phyloP scores from a whole-genome alignment of 169 alveolate genomes.

The Cryptosporidium meleagridis region DNA sequence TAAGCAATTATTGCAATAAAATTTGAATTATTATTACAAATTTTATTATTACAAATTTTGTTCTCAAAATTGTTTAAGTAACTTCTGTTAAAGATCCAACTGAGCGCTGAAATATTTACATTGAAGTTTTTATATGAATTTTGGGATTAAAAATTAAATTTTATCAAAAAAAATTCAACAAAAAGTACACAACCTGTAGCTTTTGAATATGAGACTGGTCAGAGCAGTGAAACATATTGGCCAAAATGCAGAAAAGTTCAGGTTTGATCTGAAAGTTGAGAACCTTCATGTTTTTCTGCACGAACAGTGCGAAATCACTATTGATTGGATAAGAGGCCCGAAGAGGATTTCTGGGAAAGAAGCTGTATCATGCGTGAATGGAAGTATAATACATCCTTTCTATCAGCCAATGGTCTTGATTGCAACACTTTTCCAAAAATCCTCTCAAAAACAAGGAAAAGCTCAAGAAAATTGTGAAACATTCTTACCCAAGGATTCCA shows the following conservation, averaged over 20 bases:
- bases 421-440: constrained; percentile 53
- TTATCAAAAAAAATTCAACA: background rate
- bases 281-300: constrained; percentile 38
- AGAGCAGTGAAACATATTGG: constrained; percentile 73
- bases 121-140: constrained; percentile 3
- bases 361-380: constrained; percentile 67
- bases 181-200: background rate
- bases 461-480: background rate
- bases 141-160: background rate
- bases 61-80: background rate
- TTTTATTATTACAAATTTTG: too few relatives aligned
- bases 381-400: constrained; percentile 67
- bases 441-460: constrained; percentile 11
- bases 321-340: constrained; percentile 76
- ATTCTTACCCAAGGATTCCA: constrained; percentile 64
- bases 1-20: too few relatives aligned
- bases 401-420: constrained; percentile 65
- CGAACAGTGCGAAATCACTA: constrained; percentile 56
- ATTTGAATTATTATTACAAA: too few relatives aligned
- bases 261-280: constrained; percentile 53
- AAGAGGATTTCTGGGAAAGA: constrained; percentile 74
- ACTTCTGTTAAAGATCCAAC: background rate
- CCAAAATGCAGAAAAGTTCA: constrained; percentile 68
- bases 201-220: constrained; percentile 49
- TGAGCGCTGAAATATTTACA: constrained; percentile 19